Evolutionary conservation across 2,329 filamentous ascomycete species (phyloP).

Genomic region (Lomentospora prolificans): DNA sequence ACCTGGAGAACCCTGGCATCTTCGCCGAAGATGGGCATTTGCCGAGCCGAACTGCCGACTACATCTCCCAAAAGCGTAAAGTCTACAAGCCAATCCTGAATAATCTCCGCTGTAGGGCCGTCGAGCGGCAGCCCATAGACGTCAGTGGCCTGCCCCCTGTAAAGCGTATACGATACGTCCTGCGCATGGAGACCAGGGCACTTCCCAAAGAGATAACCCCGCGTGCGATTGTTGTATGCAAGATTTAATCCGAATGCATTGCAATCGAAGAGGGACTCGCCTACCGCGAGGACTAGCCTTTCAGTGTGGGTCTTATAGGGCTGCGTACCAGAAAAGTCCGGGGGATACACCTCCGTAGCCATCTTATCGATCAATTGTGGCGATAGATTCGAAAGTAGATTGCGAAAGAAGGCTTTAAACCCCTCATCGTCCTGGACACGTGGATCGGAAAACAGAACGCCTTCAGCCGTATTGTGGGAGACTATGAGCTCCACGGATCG

Average conservation of each 20-base stretch:
- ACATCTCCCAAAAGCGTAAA: slow-evolving; percentile 14
- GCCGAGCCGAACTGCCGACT: not conserved
- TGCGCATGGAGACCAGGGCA: slow-evolving; percentile 39
- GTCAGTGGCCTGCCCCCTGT: slow-evolving; percentile 20
- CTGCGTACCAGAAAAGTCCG: not conserved
- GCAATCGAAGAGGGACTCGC: slow-evolving; percentile 36
- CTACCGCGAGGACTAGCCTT: slow-evolving; percentile 22
- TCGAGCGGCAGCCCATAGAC: slow-evolving; percentile 13
- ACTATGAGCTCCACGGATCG: slow-evolving; percentile 12
- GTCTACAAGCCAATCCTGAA: slow-evolving; percentile 23
- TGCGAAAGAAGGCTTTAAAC: not conserved
- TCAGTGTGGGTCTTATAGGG: not conserved
- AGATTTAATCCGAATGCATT: slow-evolving; percentile 38
- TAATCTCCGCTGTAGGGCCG: slow-evolving; percentile 15
- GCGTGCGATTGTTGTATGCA: slow-evolving; percentile 33
- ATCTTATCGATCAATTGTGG: not conserved
- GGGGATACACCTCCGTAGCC: slow-evolving; percentile 14
- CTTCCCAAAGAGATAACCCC: slow-evolving; percentile 39
- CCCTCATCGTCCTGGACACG: not conserved
- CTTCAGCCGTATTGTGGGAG: slow-evolving; percentile 13
- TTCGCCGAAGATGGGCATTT: not conserved
- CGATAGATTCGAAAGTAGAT: not conserved
- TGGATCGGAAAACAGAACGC: not conserved
- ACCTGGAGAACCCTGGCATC: not conserved
- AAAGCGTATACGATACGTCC: slow-evolving; percentile 42